Evolutionary conservation across 2,329 filamentous ascomycete species (phyloP), one percentile per base, ranked within the genome.

Genomic region (Penicillium hordei): DNA sequence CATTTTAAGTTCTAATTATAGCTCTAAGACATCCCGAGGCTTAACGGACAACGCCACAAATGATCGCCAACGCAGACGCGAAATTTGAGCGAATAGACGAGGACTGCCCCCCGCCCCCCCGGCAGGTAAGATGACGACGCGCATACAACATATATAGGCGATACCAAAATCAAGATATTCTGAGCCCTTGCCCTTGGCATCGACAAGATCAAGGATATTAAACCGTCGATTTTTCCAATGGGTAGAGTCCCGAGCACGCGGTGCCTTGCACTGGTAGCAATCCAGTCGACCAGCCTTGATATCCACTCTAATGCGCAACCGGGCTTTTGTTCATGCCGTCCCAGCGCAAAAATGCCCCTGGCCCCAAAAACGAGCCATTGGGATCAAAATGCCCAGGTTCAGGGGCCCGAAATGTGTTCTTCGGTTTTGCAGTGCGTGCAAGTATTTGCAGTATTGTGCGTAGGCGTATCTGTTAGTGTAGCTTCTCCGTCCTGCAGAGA

Each of bases 61-160:
- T 31, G 51, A 48, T 53, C 51, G 23, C 38, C 51, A 23, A 19
- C 13, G 39, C 50, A 43, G 19, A 13, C 10, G 39, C 39, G 12
- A 25, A 27, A 21, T 21, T 19, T 5, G 40, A 45, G 40, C 39
- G 50, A 46, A 52, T 52, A 36, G 29, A 27, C 39, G 31, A 42
- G 19, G 12, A 33, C 39, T 15, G 13, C 31, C n/a, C 31, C 8
- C 33, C 39, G 19, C n/a, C 31, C n/a, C 31, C 8, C 33, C n/a
- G n/a, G 23, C 9, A 21, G 13, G 13, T n/a, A 31, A 13, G 51
- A 53, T 48, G 51, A 53, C 51, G 51, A 53, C 51, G 42, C 51
- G 21, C 33, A 33, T 33, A 33, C 31, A 33, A 13, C 27, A 51
- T 51, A 12, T 45, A 23, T 23, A 9, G n/a, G 23, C 8, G 4